phyloP scores from a whole-genome alignment of 352 stramenopile species.

The Phytophthora boehmeriae region DNA sequence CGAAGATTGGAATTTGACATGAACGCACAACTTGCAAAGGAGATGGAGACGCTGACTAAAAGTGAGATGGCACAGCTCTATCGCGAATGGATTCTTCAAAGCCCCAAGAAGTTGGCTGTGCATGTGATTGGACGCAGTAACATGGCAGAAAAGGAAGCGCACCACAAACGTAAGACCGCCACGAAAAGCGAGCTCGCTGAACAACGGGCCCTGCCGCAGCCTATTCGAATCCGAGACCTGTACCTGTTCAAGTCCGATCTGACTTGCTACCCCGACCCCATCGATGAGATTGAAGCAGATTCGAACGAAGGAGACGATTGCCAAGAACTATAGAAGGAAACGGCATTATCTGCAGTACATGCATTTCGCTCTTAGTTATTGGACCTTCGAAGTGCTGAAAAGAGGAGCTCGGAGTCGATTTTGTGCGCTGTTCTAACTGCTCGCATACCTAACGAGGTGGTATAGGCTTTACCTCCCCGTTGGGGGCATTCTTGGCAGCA shows the following conservation, averaged over 20 bases:
- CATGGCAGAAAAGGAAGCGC: constrained; percentile 38
- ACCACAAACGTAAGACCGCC: constrained; percentile 38
- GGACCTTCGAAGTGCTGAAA: constrained; percentile 2
- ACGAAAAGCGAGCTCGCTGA: constrained; percentile 31
- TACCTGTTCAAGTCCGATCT: constrained; percentile 71
- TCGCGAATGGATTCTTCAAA: constrained; percentile 63
- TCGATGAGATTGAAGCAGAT: constrained; percentile 43
- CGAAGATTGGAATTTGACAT: constrained; percentile 78
- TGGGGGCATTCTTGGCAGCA: constrained; percentile 13
- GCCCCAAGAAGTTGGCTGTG: constrained; percentile 67
- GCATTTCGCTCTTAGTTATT: constrained; percentile 24
- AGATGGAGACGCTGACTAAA: constrained; percentile 75
- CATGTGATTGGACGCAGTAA: constrained; percentile 69
- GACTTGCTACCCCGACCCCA: constrained; percentile 49
- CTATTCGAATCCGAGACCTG: constrained; percentile 56
- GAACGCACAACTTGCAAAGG: constrained; percentile 68
- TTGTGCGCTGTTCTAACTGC: constrained; percentile 5
- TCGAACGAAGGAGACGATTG: constrained; percentile 24
- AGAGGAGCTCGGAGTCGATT: background rate
- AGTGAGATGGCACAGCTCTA: constrained; percentile 66
- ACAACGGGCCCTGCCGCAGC: constrained; percentile 23
- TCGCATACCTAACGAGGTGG: background rate
- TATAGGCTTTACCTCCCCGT: background rate
- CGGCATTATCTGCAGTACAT: constrained; percentile 22
- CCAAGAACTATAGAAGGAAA: constrained; percentile 40